phyloP scores from a whole-genome alignment of 2,329 filamentous ascomycete species.

The Capronia americana region DNA sequence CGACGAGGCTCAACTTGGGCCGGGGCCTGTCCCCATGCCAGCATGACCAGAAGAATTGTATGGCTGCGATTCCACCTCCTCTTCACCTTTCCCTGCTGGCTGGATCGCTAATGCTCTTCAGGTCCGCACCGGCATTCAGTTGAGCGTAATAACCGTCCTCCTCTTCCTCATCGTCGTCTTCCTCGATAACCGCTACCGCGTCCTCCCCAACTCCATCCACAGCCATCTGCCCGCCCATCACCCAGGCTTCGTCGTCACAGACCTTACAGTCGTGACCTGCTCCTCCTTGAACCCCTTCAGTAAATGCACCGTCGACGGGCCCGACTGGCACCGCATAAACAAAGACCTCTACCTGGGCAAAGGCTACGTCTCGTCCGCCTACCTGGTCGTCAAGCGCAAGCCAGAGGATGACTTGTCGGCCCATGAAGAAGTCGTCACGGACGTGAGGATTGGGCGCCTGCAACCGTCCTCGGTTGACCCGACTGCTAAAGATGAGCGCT shows the following conservation, averaged over 20 bases:
- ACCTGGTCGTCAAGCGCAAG: constrained; percentile 81
- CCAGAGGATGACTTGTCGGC: constrained; percentile 80
- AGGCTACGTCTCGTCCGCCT: constrained; percentile 77
- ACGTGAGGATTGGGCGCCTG: constrained; percentile 74
- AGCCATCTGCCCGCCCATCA: constrained; percentile 86
- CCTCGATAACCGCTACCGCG: constrained; percentile 85
- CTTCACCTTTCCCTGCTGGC: not conserved
- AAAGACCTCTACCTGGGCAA: constrained; percentile 85
- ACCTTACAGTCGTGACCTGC: constrained; percentile 79
- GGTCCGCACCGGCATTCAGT: constrained; percentile 74
- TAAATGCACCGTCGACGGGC: constrained; percentile 74
- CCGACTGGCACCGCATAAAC: constrained; percentile 81
- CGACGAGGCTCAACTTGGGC: not conserved
- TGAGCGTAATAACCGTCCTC: constrained; percentile 69
- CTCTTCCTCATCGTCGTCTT: constrained; percentile 76
- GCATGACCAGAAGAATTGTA: constrained; percentile 38
- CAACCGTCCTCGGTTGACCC: constrained; percentile 67
- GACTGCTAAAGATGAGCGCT: constrained; percentile 65
- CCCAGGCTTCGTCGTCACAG: constrained; percentile 82
- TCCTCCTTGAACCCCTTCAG: constrained; percentile 76
- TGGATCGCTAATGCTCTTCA: constrained; percentile 39
- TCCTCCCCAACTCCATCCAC: constrained; percentile 84
- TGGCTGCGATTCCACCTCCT: not conserved
- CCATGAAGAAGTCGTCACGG: constrained; percentile 79
- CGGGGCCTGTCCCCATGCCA: constrained; percentile 28